phyloP scores from a whole-genome alignment of 2,329 filamentous ascomycete species.

The Apiospora aurea region DNA sequence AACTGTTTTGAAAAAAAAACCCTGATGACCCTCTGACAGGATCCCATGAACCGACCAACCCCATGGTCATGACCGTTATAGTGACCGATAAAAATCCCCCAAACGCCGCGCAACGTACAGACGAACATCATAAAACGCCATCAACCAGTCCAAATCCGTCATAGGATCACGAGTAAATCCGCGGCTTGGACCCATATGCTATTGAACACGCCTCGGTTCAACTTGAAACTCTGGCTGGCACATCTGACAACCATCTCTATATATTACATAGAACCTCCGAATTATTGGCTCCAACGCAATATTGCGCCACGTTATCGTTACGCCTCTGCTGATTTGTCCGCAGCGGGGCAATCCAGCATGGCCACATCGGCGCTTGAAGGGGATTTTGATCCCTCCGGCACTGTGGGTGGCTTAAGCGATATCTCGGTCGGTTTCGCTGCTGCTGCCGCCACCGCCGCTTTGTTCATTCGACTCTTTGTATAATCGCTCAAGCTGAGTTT shows the following conservation, averaged over 20 bases:
- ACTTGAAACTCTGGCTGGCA: conserved; percentile 11
- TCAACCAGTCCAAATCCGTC: conserved; percentile 18
- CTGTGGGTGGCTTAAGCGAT: conserved; percentile 47
- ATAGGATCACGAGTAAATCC: conserved; percentile 20
- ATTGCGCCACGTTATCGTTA: conserved; percentile 27
- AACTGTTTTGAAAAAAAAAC: conserved; percentile 10
- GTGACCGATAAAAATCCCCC: conserved; percentile 14
- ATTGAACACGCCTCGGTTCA: neutral
- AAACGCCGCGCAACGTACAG: conserved; percentile 15
- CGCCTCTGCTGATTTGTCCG: conserved; percentile 41
- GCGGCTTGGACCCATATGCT: conserved; percentile 5
- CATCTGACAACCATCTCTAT: conserved; percentile 36
- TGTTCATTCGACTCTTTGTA: conserved; percentile 64
- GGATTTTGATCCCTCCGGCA: conserved; percentile 50
- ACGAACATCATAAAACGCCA: conserved; percentile 19
- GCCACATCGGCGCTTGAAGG: conserved; percentile 43
- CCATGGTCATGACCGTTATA: conserved; percentile 18
- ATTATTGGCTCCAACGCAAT: conserved; percentile 11
- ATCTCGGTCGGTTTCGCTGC: conserved; percentile 49
- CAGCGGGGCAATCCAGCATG: conserved; percentile 44
- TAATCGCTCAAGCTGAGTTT: conserved; percentile 73
- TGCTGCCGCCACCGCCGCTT: conserved; percentile 46
- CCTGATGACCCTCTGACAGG: conserved; percentile 1
- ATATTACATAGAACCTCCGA: conserved; percentile 44
- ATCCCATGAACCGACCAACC: conserved; percentile 11